Evolutionary conservation across 352 stramenopile species (phyloP).

Genomic region (Pythium folliculosum): DNA sequence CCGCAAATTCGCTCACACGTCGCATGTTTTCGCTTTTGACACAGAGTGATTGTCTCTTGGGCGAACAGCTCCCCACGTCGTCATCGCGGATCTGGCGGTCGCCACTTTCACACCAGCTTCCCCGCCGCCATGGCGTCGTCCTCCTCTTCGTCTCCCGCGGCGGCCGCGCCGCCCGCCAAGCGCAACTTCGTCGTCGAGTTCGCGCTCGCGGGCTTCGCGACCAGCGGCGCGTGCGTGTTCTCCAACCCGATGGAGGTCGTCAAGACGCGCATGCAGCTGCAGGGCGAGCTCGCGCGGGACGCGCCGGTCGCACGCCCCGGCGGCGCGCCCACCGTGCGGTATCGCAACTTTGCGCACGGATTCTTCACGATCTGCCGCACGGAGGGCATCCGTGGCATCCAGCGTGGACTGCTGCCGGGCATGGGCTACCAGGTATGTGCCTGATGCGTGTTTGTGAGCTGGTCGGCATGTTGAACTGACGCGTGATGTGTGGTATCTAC

Average conservation of each 20-base stretch:
- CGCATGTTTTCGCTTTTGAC: background rate
- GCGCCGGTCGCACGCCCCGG: conserved; percentile 28
- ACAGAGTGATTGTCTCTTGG: background rate
- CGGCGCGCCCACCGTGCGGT: conserved; percentile 48
- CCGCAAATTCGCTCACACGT: background rate
- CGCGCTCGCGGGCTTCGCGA: conserved; percentile 62
- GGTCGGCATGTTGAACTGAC: too few species aligned
- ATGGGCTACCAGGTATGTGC: conserved; percentile 72
- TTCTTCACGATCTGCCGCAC: conserved; percentile 84
- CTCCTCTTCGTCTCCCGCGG: background rate
- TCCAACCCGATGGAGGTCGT: conserved; percentile 91
- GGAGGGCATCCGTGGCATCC: conserved; percentile 76
- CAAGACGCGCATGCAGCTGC: conserved; percentile 90
- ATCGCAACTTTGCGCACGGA: conserved; percentile 84
- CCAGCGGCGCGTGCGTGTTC: conserved; percentile 65
- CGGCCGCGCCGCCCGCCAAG: conserved; percentile 15
- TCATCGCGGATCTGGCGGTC: background rate
- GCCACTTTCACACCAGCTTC: too few species aligned
- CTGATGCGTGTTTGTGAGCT: too few species aligned
- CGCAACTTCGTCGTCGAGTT: conserved; percentile 74
- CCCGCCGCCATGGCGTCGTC: background rate
- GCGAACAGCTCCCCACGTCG: background rate
- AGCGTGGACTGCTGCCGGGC: conserved; percentile 72
- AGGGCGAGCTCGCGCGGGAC: conserved; percentile 74
- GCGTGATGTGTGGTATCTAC: background rate